phyloP scores from a whole-genome alignment of 1,284 basidiomycete species.

The Violaceomyces palustris region DNA sequence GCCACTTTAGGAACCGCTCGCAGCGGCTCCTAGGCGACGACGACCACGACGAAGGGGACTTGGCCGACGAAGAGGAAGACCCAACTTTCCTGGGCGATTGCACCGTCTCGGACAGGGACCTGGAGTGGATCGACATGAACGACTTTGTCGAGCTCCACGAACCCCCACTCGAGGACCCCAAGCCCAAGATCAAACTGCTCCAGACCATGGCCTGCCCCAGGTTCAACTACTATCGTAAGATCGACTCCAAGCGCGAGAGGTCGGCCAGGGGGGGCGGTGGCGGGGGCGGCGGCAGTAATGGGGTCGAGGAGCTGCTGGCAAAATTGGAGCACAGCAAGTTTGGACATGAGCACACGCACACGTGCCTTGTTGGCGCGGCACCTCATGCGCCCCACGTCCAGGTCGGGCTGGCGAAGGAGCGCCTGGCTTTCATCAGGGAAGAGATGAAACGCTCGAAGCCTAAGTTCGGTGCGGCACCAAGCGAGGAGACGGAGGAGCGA shows the following conservation, averaged over 20 bases:
- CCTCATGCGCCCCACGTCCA: conserved; percentile 67
- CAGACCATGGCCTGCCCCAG: conserved; percentile 73
- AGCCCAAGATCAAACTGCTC: conserved; percentile 63
- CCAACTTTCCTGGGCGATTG: conserved; percentile 24
- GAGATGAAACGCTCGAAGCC: conserved; percentile 50
- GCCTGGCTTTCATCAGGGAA: conserved; percentile 51
- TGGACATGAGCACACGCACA: conserved; percentile 78
- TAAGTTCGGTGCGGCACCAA: too few species aligned
- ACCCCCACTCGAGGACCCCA: conserved; percentile 54
- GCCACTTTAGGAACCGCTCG: too few species aligned
- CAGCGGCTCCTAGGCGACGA: conserved; percentile 60
- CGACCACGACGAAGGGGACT: conserved; percentile 16
- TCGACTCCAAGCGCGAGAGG: conserved; percentile 56
- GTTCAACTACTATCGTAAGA: conserved; percentile 65
- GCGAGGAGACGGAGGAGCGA: not conserved
- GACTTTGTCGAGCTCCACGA: conserved; percentile 78
- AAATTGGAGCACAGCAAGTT: conserved; percentile 63
- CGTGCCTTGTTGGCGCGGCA: conserved; percentile 61
- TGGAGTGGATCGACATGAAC: conserved; percentile 69
- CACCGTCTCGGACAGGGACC: conserved; percentile 22
- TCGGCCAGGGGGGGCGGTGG: conserved; percentile 1
- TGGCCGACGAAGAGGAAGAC: conserved; percentile 35
- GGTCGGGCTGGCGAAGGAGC: conserved; percentile 61
- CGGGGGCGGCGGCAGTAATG: not conserved
- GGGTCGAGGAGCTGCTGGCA: conserved; percentile 14